Conservation (phyloP, 306 rosid genomes). For the Cyamopsis tetragonoloba region DNA sequence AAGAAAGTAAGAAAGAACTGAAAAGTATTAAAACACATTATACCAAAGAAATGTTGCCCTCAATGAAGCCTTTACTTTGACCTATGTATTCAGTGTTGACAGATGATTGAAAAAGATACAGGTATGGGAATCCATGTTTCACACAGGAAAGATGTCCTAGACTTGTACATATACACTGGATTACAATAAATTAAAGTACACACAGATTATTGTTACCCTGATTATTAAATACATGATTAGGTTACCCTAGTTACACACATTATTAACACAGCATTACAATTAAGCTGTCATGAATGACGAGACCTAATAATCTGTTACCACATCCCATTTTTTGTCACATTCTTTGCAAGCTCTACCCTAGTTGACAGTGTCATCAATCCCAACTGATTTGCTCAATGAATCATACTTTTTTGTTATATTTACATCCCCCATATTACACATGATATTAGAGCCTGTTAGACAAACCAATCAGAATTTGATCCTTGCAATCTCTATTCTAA, state of each 20-base stretch:
- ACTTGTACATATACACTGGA: too few relatives aligned
- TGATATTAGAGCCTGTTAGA: not conserved
- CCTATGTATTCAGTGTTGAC: too few relatives aligned
- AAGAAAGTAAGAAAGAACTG: conserved; percentile 13
- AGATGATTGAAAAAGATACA: too few relatives aligned
- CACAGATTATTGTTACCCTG: too few relatives aligned
- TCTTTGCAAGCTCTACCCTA: not conserved
- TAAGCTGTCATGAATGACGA: not conserved
- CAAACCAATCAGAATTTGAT: too few relatives aligned
- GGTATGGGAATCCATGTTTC: too few relatives aligned
- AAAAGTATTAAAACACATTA: not conserved
- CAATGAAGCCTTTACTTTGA: not conserved
- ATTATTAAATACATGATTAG: too few relatives aligned
- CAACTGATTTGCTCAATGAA: not conserved
- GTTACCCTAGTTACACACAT: too few relatives aligned
- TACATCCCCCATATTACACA: not conserved
- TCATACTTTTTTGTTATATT: not conserved
- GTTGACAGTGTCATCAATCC: not conserved
- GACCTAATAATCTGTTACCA: not conserved
- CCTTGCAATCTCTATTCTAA: not conserved
- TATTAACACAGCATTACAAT: not conserved
- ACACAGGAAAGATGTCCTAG: too few relatives aligned
- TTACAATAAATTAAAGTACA: too few relatives aligned
- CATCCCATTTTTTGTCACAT: not conserved
- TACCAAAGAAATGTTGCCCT: not conserved